A percentile compares a stretch with the other conserved stretches of the same genome.
These are phyloP conservation scores for Starmerella asiatica DNA, from an alignment of 805 yeast genomes.

Conservation along the genomic window DNA sequence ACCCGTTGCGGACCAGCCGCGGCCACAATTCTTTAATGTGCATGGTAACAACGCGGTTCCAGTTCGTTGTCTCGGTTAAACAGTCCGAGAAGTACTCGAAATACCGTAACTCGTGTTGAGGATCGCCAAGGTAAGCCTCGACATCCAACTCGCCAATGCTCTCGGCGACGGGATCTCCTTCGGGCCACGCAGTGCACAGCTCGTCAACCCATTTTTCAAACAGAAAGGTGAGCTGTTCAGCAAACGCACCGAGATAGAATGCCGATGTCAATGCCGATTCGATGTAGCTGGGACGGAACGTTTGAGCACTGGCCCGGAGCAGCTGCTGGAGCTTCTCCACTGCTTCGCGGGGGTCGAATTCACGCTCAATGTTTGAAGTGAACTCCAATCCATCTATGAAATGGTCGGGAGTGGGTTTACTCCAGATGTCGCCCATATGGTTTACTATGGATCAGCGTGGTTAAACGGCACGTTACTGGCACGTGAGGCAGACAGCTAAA, in stretches of 20 bases:
- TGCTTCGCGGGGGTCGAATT: constrained; percentile 6
- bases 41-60: constrained; percentile 24
- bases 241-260: constrained; percentile 28
- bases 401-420: neutral
- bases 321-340: constrained; percentile 16
- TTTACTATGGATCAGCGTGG: no score
- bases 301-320: constrained; percentile 13
- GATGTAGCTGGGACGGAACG: constrained; percentile 9
- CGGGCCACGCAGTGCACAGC: constrained; percentile 26
- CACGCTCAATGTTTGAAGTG: constrained; percentile 1
- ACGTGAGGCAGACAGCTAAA: no score
- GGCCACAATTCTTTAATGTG: constrained; percentile 20
- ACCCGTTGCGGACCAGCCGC: constrained; percentile 21
- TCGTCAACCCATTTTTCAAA: constrained; percentile 23
- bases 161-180: constrained; percentile 30
- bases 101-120: constrained; percentile 26
- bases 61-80: constrained; percentile 25
- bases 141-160: constrained; percentile 26
- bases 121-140: constrained; percentile 24
- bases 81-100: constrained; percentile 31
- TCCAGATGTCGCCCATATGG: constrained; percentile 10
- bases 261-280: constrained; percentile 25
- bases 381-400: constrained; percentile 13
- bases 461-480: no score
- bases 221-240: constrained; percentile 22